phyloP scores from a whole-genome alignment of 2,329 filamentous ascomycete species.

The Stachybotrys elegans region DNA sequence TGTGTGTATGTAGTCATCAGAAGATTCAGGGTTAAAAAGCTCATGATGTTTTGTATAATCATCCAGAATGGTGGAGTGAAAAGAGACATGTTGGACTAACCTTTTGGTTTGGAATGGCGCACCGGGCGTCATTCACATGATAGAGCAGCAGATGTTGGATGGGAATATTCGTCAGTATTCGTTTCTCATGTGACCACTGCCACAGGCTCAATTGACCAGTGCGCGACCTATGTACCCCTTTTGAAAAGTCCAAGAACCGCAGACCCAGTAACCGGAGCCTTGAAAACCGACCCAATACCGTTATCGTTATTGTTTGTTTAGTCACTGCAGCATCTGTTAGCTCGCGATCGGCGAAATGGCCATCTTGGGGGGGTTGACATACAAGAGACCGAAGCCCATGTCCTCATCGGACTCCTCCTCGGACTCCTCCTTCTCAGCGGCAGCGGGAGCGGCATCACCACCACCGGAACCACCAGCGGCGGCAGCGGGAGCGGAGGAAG shows the following conservation, averaged over 20 bases:
- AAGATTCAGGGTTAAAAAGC: constrained; percentile 64
- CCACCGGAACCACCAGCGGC: constrained; percentile 47
- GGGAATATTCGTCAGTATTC: constrained; percentile 1
- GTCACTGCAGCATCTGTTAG: constrained; percentile 44
- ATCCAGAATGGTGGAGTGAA: constrained; percentile 32
- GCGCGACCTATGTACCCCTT: constrained; percentile 43
- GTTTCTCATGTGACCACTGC: constrained; percentile 26
- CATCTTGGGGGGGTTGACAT: constrained; percentile 23
- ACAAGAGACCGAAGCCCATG: constrained; percentile 77
- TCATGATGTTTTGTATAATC: constrained; percentile 56
- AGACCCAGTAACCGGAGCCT: constrained; percentile 36
- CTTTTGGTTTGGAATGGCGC: constrained; percentile 21
- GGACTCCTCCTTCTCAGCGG: constrained; percentile 62
- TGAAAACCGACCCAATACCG: constrained; percentile 35
- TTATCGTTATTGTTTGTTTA: constrained; percentile 39
- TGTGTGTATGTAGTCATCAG: constrained; percentile 59
- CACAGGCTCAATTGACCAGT: constrained; percentile 35
- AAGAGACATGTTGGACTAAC: constrained; percentile 34
- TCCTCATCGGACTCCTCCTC: constrained; percentile 64
- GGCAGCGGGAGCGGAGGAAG: constrained; percentile 70
- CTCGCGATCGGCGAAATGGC: background rate
- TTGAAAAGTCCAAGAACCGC: constrained; percentile 35
- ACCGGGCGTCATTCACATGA: background rate
- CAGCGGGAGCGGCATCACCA: constrained; percentile 50
- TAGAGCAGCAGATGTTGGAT: background rate